phyloP scores from a whole-genome alignment of 345 rosid species.

The Physaria fendleri region DNA sequence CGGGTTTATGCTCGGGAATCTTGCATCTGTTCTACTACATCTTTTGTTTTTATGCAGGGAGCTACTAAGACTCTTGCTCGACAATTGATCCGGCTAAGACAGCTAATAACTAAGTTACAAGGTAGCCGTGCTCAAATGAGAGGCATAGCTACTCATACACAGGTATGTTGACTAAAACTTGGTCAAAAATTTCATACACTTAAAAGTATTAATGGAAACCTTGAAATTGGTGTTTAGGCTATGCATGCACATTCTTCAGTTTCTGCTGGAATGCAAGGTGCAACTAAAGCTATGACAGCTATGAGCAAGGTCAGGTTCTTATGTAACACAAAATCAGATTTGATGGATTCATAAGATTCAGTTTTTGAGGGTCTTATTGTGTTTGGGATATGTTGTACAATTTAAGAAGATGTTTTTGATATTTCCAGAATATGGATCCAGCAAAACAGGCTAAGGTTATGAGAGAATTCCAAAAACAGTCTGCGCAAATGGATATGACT shows the following conservation, averaged over 20 bases:
- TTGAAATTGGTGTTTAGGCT: constrained; percentile 46
- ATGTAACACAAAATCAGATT: neutral
- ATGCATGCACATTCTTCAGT: constrained; percentile 92
- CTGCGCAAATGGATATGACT: constrained; percentile 96
- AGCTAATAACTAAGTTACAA: constrained; percentile 84
- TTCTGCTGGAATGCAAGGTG: constrained; percentile 88
- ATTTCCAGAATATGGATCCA: too few species aligned
- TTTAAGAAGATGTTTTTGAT: too few species aligned
- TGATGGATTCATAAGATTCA: neutral
- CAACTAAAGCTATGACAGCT: constrained; percentile 82
- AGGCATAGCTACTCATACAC: constrained; percentile 98
- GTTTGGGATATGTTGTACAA: too few species aligned
- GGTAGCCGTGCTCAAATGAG: constrained; percentile 98
- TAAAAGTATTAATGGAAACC: neutral
- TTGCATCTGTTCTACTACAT: neutral
- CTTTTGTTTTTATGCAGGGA: constrained; percentile 37
- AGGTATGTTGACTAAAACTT: constrained; percentile 34
- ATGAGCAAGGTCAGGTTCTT: constrained; percentile 66
- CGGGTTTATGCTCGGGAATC: neutral
- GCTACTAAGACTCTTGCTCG: constrained; percentile 87
- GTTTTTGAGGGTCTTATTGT: neutral
- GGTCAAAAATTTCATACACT: neutral
- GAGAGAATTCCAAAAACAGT: constrained; percentile 38
- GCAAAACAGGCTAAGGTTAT: too few species aligned
- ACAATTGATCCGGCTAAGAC: constrained; percentile 82